Base-by-base conservation (phyloP, 1,139 yeast genomes). In the Yamadazyma triangularis region DNA sequence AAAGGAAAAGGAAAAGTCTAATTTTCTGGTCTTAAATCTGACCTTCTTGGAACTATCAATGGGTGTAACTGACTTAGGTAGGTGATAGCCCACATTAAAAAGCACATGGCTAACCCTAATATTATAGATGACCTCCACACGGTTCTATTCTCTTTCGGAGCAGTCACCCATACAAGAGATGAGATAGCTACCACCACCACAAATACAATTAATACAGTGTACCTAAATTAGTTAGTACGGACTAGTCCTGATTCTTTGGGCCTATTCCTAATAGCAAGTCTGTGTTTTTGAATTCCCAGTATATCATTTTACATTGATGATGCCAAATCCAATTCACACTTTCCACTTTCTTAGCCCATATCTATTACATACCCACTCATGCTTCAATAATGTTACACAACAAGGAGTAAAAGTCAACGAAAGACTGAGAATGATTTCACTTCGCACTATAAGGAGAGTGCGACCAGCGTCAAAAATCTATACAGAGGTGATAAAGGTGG, bases 1-100 rank as follows among this genome's bases (percentile, higher is more conserved):
- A 4, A 8, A 13, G 10, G 4, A 4, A 23, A 10, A 8, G 28
- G 12, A 11, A 9, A 10, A 4, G 19, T 25, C 26, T 33, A 33
- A 16, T 30, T 31, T 49, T 82, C 91, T n/a, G 88, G 88, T 61
- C 91, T 76, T 54, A 83, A 60, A 45, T 83, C 89, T 2, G 88
- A 76, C 47, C 91, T 76, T 55, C 81, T 79, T 27, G 93, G 93
- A 18, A 74, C 83, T 33, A 81, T 87, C 48, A 83, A 64, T n/a
- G 93, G 93, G 55, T 83, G 91, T 36, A 83, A 62, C 50, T 83
- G 93, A 21, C 80, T 77, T 43, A 86, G 61, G 50, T 84, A 86
- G 6, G 96, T 86, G 45, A 86, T 79, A 18, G 95, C 96, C 96
- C 96, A 87, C 95, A 88, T 85, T 51, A 88, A 69, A 56, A 74